These are phyloP conservation scores for Jackrogersella multiformis DNA, from an alignment of 495 filamentous ascomycete genomes.

Conservation along the genomic window DNA sequence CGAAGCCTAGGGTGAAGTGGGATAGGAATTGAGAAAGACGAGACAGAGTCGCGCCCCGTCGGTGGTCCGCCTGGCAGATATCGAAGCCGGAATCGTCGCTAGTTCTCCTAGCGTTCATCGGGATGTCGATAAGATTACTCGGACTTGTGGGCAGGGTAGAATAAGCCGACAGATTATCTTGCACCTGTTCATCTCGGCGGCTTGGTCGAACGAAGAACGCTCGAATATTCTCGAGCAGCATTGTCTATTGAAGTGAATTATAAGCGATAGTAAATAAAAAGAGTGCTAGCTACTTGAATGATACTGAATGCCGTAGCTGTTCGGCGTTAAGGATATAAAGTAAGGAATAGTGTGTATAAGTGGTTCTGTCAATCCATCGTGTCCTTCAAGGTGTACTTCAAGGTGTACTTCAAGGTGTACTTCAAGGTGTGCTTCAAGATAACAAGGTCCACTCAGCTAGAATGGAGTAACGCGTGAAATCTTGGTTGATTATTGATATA, in stretches of 20 bases:
- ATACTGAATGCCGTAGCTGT: slow-evolving; percentile 2
- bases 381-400: not conserved
- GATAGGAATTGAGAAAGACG: slow-evolving; percentile 48
- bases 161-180: slow-evolving; percentile 25
- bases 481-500: not conserved
- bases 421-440: not conserved
- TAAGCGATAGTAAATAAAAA: not conserved
- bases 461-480: not conserved
- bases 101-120: not conserved
- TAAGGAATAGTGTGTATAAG: too few relatives aligned
- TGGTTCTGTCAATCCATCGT: slow-evolving; percentile 12
- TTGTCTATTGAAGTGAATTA: slow-evolving; percentile 12
- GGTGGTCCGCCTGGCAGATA: not conserved
- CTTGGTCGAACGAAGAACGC: slow-evolving; percentile 10
- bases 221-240: slow-evolving; percentile 16
- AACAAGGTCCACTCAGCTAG: too few relatives aligned
- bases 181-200: slow-evolving; percentile 1
- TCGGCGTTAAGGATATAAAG: not conserved
- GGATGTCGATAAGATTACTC: not conserved
- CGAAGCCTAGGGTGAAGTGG: slow-evolving; percentile 63
- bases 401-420: not conserved
- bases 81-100: slow-evolving; percentile 9
- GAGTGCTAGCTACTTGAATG: not conserved
- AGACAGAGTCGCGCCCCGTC: not conserved
- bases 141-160: slow-evolving; percentile 26